Base-by-base conservation (phyloP, 2,329 filamentous ascomycete genomes). In the Alternaria ventricosa region DNA sequence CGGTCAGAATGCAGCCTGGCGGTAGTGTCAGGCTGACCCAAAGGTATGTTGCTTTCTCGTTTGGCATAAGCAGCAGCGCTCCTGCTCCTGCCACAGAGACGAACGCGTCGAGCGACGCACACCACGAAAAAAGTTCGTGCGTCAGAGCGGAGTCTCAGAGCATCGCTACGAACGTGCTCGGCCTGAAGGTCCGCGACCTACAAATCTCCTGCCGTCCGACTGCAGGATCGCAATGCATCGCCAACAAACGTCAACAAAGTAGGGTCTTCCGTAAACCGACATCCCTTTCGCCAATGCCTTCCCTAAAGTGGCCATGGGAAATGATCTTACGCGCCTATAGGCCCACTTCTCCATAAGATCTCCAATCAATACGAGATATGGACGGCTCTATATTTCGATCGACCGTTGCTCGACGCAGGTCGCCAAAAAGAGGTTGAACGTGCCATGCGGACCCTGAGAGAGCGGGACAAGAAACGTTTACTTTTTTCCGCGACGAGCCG, bases 221-320 rank as follows among this genome's bases (percentile, higher is more conserved):
- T 65, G 60, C 60, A 67, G 43, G 57, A 63, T 63, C 57, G 57
- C 30, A 56, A 59, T 23, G 45, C n/a, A 54, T 27, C 20, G 56
- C 56, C 55, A 45, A 45, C 18, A 30, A 43, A 45, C 30, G 51
- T 23, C 54, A 59, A 51, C 30, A 13, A 50, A 59, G 54, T 33
- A 60, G 27, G 30, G n/a, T 51, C 28, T 28, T 53, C 54, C 47
- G 23, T 27, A 43, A 57, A 63, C n/a, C n/a, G 45, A 43, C 56
- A 56, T 41, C 18, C 33, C 45, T 47, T 30, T 30, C n/a, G 41
- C 28, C 25, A 53, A 53, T n/a, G 23, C 30, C 41, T 62, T 33
- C 55, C 49, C 47, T 30, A 18, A 30, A 27, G 11, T 50, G 41
- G 28, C 33, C 18, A 50, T 46, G 50, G 22, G 55, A 47, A 33